Evolutionary conservation across 768 basidiomycete species (phyloP).

Genomic region (Leucocoprinus birnbaumii): DNA sequence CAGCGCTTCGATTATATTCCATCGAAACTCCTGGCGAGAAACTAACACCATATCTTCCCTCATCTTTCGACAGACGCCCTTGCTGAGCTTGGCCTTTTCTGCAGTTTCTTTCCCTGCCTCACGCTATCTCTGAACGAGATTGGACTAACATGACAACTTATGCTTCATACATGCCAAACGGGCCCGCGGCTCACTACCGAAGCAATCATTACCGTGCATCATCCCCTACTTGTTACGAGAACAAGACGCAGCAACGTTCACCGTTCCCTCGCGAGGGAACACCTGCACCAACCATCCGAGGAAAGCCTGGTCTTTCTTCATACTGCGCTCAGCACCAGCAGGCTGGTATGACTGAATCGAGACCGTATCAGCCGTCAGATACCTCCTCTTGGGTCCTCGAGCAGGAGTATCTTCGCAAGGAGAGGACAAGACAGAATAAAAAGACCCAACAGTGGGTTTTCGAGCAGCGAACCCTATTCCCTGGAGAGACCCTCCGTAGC

Average conservation of each 20-base stretch:
- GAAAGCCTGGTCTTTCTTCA: constrained; percentile 11
- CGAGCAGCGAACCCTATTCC: constrained; percentile 48
- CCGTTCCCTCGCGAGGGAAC: constrained; percentile 13
- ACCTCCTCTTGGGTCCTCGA: constrained; percentile 51
- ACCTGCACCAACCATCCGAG: constrained; percentile 16
- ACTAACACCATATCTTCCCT: neutral
- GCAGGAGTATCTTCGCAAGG: constrained; percentile 44
- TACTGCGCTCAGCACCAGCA: constrained; percentile 2
- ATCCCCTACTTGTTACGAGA: constrained; percentile 7
- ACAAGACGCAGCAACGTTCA: constrained; percentile 7
- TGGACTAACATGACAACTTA: constrained; percentile 14
- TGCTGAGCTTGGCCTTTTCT: constrained; percentile 8
- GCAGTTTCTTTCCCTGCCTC: constrained; percentile 15
- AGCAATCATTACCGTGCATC: constrained; percentile 6
- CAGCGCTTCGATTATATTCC: neutral
- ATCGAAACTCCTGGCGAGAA: constrained; percentile 14
- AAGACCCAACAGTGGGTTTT: constrained; percentile 66
- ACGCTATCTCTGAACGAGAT: constrained; percentile 7
- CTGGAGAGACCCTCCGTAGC: constrained; percentile 15
- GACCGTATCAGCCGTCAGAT: constrained; percentile 38
- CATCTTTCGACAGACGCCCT: neutral
- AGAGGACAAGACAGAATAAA: constrained; percentile 39
- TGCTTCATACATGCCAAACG: constrained; percentile 13
- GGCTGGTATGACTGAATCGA: neutral
- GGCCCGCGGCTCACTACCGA: constrained; percentile 2